Evolutionary conservation across 495 filamentous ascomycete species (phyloP), one percentile per base, ranked within the genome.

Genomic region (Penicillium diatomitis): DNA sequence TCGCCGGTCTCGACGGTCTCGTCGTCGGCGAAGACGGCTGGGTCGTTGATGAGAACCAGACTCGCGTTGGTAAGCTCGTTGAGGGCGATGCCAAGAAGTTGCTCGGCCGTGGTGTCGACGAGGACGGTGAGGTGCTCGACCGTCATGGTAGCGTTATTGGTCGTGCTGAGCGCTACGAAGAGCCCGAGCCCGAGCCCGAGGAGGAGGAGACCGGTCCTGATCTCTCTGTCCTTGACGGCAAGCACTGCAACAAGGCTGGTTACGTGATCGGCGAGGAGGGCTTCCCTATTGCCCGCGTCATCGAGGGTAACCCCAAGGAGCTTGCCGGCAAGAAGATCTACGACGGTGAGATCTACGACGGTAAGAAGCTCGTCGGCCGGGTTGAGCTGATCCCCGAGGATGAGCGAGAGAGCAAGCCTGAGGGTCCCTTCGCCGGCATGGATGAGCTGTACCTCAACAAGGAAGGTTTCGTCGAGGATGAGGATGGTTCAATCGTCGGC

Each of bases 191-290:
- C 2, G 50, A 56, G 20, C 20, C 20, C 20, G 20, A 20, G 20
- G 20, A 20, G 38, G 51, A 55, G 32, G 58, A 62, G 38, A 8
- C 47, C 40, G 49, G 5, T 7, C 44, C 52, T 37, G 85, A 94
- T 60, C 72, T 85, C 28, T 85, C 84, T 0, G 65, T 75, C 29
- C 68, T 92, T 31, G 78, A 82, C 33, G 80, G 79, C 50, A 78
- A 79, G 60, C 76, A 70, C 34, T 78, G 89, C 60, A 91, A 90
- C 77, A 95, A 92, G 70, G 67, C 77, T 33, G 88, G 88, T 46
- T 84, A 85, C 52, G 82, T 92, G 46, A 81, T 90, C 34, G 80
- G 82, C 27, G 69, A 77, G 3, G 76, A 86, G n/a, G 84, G 84
- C 6, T 76, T 85, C 30, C 72, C 86, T 2, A 80, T 89, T 59